A percentile compares a stretch with the other conserved stretches of the same genome.
phyloP scores from a whole-genome alignment of 2,329 filamentous ascomycete species.

The Magnaporthiopsis rhizophila region DNA sequence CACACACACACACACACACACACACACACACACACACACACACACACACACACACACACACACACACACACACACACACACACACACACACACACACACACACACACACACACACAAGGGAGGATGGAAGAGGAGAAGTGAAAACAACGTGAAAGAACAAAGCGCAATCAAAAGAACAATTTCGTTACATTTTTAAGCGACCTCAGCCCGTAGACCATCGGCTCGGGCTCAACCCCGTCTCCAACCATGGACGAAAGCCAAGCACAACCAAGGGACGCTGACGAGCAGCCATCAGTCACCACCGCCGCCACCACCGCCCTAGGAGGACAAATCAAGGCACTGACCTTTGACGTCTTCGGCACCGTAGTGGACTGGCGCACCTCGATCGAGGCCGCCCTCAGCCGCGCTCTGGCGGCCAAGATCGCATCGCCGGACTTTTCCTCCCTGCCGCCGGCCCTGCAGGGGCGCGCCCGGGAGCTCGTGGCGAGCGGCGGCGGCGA shows the following conservation, averaged over 20 bases:
- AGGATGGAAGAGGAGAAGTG: neutral
- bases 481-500: neutral
- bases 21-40: too few species aligned
- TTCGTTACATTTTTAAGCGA: neutral
- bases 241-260: neutral
- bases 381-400: conserved; percentile 54
- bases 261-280: neutral
- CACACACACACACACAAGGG: too few species aligned
- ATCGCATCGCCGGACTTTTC: conserved; percentile 34
- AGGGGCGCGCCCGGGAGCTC: conserved; percentile 39
- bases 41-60: too few species aligned
- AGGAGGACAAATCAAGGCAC: conserved; percentile 36
- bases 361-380: conserved; percentile 74
- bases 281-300: too few species aligned
- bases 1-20: too few species aligned
- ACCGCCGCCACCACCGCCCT: neutral
- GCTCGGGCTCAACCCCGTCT: neutral
- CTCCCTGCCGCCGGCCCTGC: conserved; percentile 37
- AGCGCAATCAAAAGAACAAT: neutral
- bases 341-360: conserved; percentile 72
- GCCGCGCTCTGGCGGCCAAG: conserved; percentile 38
- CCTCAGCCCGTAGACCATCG: neutral
- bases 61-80: too few species aligned
- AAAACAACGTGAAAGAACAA: too few species aligned
- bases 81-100: too few species aligned